Base-by-base conservation (phyloP, 139 green algal genomes). In the Chlamydomonas applanata region DNA sequence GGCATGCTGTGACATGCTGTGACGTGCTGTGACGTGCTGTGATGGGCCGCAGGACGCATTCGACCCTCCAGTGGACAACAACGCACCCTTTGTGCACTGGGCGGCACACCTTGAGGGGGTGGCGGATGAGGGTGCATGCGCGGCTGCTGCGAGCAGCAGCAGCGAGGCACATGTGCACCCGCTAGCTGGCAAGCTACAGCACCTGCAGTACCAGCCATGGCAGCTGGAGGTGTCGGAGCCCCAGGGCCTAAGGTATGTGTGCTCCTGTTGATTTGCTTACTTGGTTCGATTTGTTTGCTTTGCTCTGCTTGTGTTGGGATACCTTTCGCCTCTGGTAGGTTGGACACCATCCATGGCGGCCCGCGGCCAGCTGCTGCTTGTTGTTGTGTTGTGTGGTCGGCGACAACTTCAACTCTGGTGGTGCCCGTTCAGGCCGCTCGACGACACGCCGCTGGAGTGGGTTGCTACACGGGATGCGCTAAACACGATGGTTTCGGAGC, bases 21-120 rank as follows among this genome's bases (percentile, higher is more conserved):
- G n/a, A n/a, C n/a, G n/a, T n/a, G n/a, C n/a, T n/a, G n/a, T n/a
- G n/a, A n/a, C n/a, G n/a, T n/a, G n/a, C n/a, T n/a, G n/a, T n/a
- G n/a, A n/a, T n/a, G n/a, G n/a, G n/a, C n/a, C 83, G 22, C 90
- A 95, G 79, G 82, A 89, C 27, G 17, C 4, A 0, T 95, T 94
- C 64, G 30, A 69, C 0, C 76, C 79, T 7, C 64, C 72, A 1
- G 69, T 89, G 3, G 89, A 94, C 80, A 94, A 94, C 83, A 83
- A 90, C 33, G 65, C 25, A 22, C 84, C 84, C 35, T 93, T 84
- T 49, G 34, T 67, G 3, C 89, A 81, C 20, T 59, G 73, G 16
- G 45, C 77, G 17, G 66, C 76, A 17, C 70, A 79, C 73, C 66
- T 84, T 22, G 34, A 60, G 46, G 62, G 62, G n/a, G 20, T 81